These are phyloP conservation scores for Pseudogymnoascus sp. DNA, from an alignment of 2,329 filamentous ascomycete genomes.

Conservation along the genomic window DNA sequence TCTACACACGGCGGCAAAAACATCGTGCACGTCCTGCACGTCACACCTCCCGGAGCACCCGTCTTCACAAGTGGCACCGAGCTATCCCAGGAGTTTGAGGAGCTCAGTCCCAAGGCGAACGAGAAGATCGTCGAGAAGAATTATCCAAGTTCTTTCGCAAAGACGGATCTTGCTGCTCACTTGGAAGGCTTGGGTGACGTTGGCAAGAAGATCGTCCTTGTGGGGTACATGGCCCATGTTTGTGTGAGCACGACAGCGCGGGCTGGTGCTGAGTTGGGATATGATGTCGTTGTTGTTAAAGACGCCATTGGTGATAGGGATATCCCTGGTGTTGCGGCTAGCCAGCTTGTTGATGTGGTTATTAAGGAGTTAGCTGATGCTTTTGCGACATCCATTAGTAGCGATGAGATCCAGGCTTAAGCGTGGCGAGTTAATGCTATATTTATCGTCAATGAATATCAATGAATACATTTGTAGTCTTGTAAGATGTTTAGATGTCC, in stretches of 20 bases:
- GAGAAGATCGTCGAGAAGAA: conserved; percentile 55
- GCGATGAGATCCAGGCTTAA: conserved; percentile 23
- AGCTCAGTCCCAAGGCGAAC: conserved; percentile 43
- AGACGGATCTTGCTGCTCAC: conserved; percentile 50
- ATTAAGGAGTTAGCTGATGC: conserved; percentile 55
- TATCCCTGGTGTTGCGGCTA: conserved; percentile 53
- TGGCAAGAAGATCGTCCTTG: conserved; percentile 52
- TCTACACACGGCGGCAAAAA: conserved; percentile 24
- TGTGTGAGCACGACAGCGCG: conserved; percentile 57
- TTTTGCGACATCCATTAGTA: conserved; percentile 51
- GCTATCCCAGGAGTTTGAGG: conserved; percentile 53
- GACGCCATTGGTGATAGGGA: conserved; percentile 60
- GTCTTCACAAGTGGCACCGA: conserved; percentile 57
- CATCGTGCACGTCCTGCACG: conserved; percentile 54
- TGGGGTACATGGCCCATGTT: conserved; percentile 60
- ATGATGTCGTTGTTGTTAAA: conserved; percentile 53
- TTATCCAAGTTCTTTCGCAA: conserved; percentile 52
- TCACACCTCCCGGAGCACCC: conserved; percentile 51
- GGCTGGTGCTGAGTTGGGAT: conserved; percentile 52
- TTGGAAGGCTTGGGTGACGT: conserved; percentile 39
- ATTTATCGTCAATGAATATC: neutral
- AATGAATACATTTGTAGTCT: neutral
- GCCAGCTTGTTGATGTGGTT: conserved; percentile 43
- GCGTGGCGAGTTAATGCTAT: neutral
- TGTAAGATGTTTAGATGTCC: neutral